Evolutionary conservation across 1,139 yeast species (phyloP), one percentile per base, ranked within the genome.

Genomic region (Kodamaea anthophila): DNA sequence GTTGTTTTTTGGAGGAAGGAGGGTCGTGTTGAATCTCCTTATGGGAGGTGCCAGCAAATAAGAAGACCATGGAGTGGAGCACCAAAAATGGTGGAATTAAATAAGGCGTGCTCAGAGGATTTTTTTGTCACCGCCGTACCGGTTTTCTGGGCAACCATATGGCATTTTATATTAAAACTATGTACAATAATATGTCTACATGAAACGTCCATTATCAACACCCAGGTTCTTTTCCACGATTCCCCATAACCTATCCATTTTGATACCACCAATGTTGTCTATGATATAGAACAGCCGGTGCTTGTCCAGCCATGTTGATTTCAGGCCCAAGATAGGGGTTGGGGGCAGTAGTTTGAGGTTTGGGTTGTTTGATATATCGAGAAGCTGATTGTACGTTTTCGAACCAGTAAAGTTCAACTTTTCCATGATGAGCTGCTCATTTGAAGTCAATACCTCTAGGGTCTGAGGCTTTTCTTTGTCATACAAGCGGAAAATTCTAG

Each of bases 161-260:
- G n/a, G n/a, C n/a, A n/a, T n/a, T n/a, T n/a, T n/a, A n/a, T n/a
- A n/a, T n/a, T n/a, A n/a, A n/a, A n/a, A n/a, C 18, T 16, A 22
- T 22, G 9, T 23, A 13, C 16, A 8, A 23, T 23, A n/a, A 13
- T 9, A 11, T 21, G 15, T 14, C 21, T 21, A 15, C 24, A 23
- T 23, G 31, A 49, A 60, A 37, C 94, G 62, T 4, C 93, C 93
- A 39, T 78, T 79, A 44, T 81, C 70, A 5, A 79, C 61, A 0
- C 80, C 83, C 28, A 76, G 63, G 39, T 78, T 75, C 31, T 60
- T 61, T 51, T 84, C 94, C 4, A 81, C 73, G 11, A 82, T 70
- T 2, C 91, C 87, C 91, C 94, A 79, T 4, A 84, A 51, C 33
- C 94, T 60, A 44, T 84, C 94, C 94, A 84, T 84, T 41, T 75